Percentiles rank a stretch among this genome's conserved stretches.
These are phyloP conservation scores for Penicillium janthinellum DNA, from an alignment of 2,329 filamentous ascomycete genomes.

Conservation along the genomic window DNA sequence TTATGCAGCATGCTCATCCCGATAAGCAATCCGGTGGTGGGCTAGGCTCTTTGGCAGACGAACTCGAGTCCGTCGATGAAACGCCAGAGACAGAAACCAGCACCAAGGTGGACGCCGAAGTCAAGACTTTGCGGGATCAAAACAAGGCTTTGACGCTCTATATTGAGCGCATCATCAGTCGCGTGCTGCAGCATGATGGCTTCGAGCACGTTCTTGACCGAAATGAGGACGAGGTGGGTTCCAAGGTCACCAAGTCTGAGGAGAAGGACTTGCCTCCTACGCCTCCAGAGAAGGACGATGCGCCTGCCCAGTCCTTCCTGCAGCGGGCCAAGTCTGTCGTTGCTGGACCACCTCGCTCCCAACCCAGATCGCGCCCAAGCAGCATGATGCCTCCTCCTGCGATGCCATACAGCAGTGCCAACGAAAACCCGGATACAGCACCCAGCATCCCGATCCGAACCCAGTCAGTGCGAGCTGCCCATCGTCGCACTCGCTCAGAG, in stretches of 20 bases:
- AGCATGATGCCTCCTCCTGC: constrained; percentile 45
- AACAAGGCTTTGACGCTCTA: constrained; percentile 97
- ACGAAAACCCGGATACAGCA: constrained; percentile 51
- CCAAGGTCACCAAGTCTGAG: constrained; percentile 29
- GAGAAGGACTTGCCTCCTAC: constrained; percentile 87
- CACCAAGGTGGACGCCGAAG: constrained; percentile 73
- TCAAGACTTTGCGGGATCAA: constrained; percentile 81
- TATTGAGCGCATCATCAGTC: constrained; percentile 98
- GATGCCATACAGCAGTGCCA: constrained; percentile 36
- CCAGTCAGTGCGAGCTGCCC: constrained; percentile 43
- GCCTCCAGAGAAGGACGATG: constrained; percentile 58
- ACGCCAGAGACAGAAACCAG: constrained; percentile 61
- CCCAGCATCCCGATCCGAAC: constrained; percentile 52
- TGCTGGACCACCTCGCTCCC: constrained; percentile 42
- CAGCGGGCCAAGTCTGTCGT: constrained; percentile 64
- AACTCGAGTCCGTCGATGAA: constrained; percentile 72
- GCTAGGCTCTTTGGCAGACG: constrained; percentile 73
- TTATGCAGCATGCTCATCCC: constrained; percentile 61
- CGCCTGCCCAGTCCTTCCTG: constrained; percentile 52
- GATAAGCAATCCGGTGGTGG: constrained; percentile 46
- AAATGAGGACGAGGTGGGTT: constrained; percentile 57
- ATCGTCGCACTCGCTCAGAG: constrained; percentile 55
- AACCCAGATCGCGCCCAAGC: constrained; percentile 49
- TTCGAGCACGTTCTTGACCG: constrained; percentile 92
- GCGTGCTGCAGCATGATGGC: constrained; percentile 88